Evolutionary conservation across 73 alveolate genomes (phyloP).

Genomic region (Tetrahymena borealis): DNA sequence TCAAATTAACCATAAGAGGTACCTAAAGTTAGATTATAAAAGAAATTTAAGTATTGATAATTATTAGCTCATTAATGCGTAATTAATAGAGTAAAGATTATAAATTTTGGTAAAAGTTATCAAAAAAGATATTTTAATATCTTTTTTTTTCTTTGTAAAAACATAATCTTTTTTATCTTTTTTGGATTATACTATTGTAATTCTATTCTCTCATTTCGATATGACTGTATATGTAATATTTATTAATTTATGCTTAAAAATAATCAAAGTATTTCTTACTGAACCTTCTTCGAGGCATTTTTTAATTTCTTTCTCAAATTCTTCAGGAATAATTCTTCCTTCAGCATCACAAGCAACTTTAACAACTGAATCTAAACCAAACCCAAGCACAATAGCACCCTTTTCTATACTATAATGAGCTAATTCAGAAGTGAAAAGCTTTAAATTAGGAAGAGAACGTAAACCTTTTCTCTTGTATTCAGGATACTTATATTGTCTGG

Average conservation of each 20-base stretch:
- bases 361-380: constrained; percentile 10
- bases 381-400: constrained; percentile 14
- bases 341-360: constrained; percentile 2
- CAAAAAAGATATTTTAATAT: background rate
- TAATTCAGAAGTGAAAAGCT: constrained; percentile 6
- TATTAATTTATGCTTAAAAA: background rate
- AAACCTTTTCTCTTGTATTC: constrained; percentile 16
- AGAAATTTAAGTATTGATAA: background rate
- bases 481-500: constrained; percentile 13
- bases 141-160: no score
- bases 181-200: no score
- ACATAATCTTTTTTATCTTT: no score
- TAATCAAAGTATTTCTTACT: background rate
- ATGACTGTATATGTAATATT: no score
- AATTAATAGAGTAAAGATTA: background rate
- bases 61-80: no score
- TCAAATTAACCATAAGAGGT: constrained; percentile 22
- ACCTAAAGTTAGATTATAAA: background rate
- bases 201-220: no score
- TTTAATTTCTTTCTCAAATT: constrained; percentile 1
- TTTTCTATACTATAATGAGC: constrained; percentile 13
- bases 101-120: background rate
- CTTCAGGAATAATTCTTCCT: constrained; percentile 22
- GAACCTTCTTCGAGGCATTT: background rate
- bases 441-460: background rate